These are phyloP conservation scores for Coemansia sp. DNA, from an alignment of 192 early-diverging fungal genomes.

Conservation along the genomic window DNA sequence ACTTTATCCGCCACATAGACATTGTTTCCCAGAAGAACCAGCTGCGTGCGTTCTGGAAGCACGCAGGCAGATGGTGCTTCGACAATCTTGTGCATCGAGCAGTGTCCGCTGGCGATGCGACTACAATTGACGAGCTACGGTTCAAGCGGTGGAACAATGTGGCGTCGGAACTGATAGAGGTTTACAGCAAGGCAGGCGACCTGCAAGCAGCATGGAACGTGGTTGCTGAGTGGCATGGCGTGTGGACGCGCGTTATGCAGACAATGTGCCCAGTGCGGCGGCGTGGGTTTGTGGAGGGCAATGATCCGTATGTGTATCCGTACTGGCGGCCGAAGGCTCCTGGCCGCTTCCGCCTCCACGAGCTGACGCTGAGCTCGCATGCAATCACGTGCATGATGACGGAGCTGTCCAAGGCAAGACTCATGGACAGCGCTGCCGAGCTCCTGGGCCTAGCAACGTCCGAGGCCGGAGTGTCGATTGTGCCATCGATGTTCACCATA, in stretches of 20 bases:
- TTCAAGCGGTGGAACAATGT: slow-evolving; percentile 53
- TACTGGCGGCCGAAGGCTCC: slow-evolving; percentile 41
- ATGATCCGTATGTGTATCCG: slow-evolving; percentile 20
- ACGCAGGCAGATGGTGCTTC: slow-evolving; percentile 18
- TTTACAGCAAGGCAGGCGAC: slow-evolving; percentile 6
- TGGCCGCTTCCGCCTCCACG: slow-evolving; percentile 30
- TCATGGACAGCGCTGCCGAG: slow-evolving; percentile 11
- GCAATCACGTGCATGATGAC: slow-evolving; percentile 19
- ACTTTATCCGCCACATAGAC: slow-evolving; percentile 25
- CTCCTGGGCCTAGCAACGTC: slow-evolving; percentile 34
- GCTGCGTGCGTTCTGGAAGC: slow-evolving; percentile 23
- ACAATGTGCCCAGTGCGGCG: slow-evolving; percentile 30
- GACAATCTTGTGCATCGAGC: background rate
- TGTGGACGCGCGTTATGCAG: slow-evolving; percentile 35
- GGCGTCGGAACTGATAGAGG: slow-evolving; percentile 23
- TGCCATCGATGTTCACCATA: slow-evolving; percentile 36
- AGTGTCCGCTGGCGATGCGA: background rate
- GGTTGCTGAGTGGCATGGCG: slow-evolving; percentile 29
- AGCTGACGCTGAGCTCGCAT: slow-evolving; percentile 36
- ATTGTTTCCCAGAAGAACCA: slow-evolving; percentile 2
- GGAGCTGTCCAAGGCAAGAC: slow-evolving; percentile 15
- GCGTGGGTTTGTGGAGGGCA: slow-evolving; percentile 17
- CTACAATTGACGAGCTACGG: slow-evolving; percentile 24
- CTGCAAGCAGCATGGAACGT: slow-evolving; percentile 20
- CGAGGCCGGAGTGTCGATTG: slow-evolving; percentile 26